Conservation (phyloP, 495 filamentous ascomycete genomes). For the Neurospora sp. region DNA sequence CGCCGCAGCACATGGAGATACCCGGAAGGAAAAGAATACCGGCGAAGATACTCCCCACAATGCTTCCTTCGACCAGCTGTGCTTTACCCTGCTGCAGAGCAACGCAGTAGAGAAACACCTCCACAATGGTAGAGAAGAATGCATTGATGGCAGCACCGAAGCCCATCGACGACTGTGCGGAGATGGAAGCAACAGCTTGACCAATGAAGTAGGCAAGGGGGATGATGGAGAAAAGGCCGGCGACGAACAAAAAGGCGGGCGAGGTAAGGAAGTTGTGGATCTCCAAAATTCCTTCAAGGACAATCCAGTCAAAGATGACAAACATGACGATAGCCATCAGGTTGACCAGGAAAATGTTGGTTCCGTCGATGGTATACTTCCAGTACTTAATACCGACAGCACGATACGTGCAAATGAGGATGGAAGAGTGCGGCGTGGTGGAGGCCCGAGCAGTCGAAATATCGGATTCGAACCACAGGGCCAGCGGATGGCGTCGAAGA, state of each 20-base stretch:
- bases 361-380: slow-evolving; percentile 98
- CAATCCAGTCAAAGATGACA: slow-evolving; percentile 82
- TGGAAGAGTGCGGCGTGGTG: slow-evolving; percentile 66
- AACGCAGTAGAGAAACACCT: slow-evolving; percentile 96
- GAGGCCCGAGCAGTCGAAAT: slow-evolving; percentile 59
- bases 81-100: slow-evolving; percentile 89
- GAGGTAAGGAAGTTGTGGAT: slow-evolving; percentile 62
- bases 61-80: slow-evolving; percentile 87
- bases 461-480: slow-evolving; percentile 86
- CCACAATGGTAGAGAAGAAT: slow-evolving; percentile 97
- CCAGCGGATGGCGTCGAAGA: slow-evolving; percentile 84
- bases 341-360: slow-evolving; percentile 98
- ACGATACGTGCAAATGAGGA: slow-evolving; percentile 93
- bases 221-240: slow-evolving; percentile 84
- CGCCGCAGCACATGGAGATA: slow-evolving; percentile 98
- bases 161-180: slow-evolving; percentile 99
- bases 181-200: slow-evolving; percentile 98
- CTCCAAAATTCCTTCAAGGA: slow-evolving; percentile 57
- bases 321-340: slow-evolving; percentile 83
- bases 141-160: slow-evolving; percentile 95
- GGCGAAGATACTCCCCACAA: slow-evolving; percentile 95
- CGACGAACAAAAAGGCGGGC: slow-evolving; percentile 74
- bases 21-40: slow-evolving; percentile 93
- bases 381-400: slow-evolving; percentile 92
- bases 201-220: slow-evolving; percentile 99